These are phyloP conservation scores for Starmerella apis DNA, from an alignment of 805 yeast species.

Conservation along the genomic window DNA sequence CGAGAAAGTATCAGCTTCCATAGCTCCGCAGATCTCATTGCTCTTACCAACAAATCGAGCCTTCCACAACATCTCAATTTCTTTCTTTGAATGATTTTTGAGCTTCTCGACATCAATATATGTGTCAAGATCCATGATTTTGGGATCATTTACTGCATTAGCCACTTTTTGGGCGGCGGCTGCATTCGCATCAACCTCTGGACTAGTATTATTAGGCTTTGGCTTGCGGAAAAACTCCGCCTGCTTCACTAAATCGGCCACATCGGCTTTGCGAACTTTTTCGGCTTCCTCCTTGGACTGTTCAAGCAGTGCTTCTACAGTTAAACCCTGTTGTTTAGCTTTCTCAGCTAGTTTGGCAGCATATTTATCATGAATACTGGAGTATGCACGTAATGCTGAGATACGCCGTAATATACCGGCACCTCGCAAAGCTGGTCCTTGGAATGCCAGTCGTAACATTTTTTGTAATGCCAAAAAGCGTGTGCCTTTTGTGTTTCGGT, in stretches of 20 bases:
- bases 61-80: slow-evolving; percentile 77
- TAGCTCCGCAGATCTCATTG: slow-evolving; percentile 52
- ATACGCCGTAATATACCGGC: background rate
- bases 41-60: slow-evolving; percentile 63
- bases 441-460: background rate
- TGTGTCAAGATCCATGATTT: slow-evolving; percentile 56
- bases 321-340: slow-evolving; percentile 21
- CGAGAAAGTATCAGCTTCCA: slow-evolving; percentile 50
- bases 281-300: slow-evolving; percentile 20
- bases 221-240: slow-evolving; percentile 11
- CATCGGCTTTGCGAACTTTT: slow-evolving; percentile 12
- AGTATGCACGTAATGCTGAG: background rate
- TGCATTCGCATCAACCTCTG: background rate
- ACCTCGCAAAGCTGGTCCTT: background rate
- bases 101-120: slow-evolving; percentile 63
- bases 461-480: too few species aligned
- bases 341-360: slow-evolving; percentile 35
- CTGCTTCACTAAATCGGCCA: slow-evolving; percentile 17
- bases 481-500: too few species aligned
- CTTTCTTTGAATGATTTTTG: slow-evolving; percentile 43
- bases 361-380: slow-evolving; percentile 30
- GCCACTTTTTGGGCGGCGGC: background rate
- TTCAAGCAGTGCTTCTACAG: slow-evolving; percentile 21
- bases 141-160: slow-evolving; percentile 4
- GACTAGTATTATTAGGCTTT: background rate